Evolutionary conservation across 371 early-diverging fungal species (phyloP).

Genomic region (Apophysomyces ossiformis): DNA sequence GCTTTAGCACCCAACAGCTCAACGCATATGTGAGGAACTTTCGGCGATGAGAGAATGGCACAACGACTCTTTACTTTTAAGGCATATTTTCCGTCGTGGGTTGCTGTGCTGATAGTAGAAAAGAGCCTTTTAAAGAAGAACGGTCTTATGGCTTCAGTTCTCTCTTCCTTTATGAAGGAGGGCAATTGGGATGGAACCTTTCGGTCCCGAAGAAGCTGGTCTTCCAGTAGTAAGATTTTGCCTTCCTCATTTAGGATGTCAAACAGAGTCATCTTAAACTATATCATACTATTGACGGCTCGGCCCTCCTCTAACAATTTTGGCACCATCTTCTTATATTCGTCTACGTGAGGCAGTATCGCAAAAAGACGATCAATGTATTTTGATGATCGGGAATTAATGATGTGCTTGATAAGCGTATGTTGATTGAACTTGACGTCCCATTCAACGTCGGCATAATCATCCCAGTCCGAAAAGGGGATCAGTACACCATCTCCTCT

Average conservation of each 20-base stretch:
- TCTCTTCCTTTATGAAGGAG: too few species aligned
- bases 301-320: background rate
- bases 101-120: too few species aligned
- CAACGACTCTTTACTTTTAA: too few species aligned
- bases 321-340: background rate
- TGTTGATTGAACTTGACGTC: background rate
- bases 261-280: background rate
- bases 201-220: too few species aligned
- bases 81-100: too few species aligned
- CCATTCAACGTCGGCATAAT: background rate
- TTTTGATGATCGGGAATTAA: background rate
- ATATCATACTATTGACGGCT: background rate
- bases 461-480: background rate
- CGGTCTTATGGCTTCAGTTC: too few species aligned
- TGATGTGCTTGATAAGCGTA: background rate
- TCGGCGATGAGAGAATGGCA: too few species aligned
- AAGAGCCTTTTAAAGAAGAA: too few species aligned
- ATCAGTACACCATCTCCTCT: background rate
- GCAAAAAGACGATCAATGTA: background rate
- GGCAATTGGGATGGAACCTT: too few species aligned
- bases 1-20: too few species aligned
- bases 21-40: too few species aligned
- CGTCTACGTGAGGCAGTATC: background rate
- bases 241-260: background rate
- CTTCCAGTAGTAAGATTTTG: background rate